These are phyloP conservation scores for Cucurbitaria berberidis DNA, from an alignment of 2,329 filamentous ascomycete species.

Conservation along the genomic window DNA sequence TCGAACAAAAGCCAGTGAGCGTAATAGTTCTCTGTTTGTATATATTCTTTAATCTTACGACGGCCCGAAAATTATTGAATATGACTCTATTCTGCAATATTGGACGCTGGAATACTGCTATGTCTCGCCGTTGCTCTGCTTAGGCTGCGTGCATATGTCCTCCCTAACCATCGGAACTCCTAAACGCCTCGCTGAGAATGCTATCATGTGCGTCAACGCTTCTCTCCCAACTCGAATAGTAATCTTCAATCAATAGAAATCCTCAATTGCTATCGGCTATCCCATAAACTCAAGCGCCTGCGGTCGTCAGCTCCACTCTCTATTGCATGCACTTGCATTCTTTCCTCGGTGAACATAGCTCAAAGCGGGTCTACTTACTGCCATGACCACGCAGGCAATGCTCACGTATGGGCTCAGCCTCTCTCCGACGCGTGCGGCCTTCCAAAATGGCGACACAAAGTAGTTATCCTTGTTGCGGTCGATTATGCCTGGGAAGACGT, in stretches of 20 bases:
- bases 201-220: not conserved
- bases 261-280: conserved; percentile 1
- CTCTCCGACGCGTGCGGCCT: conserved; percentile 90
- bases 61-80: conserved; percentile 1
- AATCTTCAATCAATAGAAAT: not conserved
- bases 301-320: not conserved
- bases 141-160: not conserved
- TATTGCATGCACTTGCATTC: not conserved
- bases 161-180: conserved; percentile 7
- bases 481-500: conserved; percentile 85
- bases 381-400: conserved; percentile 92
- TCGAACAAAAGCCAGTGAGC: conserved; percentile 7
- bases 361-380: conserved; percentile 60
- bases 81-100: not conserved
- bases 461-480: conserved; percentile 88
- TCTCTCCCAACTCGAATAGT: not conserved
- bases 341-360: not conserved
- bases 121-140: not conserved
- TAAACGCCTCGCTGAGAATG: conserved; percentile 11
- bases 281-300: conserved; percentile 39
- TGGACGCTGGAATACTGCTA: not conserved
- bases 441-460: conserved; percentile 90
- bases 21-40: conserved; percentile 22
- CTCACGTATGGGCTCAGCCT: conserved; percentile 93
- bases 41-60: conserved; percentile 27